Evolutionary conservation across 306 rosid genomes (phyloP).

Genomic region (Vicia faba): DNA sequence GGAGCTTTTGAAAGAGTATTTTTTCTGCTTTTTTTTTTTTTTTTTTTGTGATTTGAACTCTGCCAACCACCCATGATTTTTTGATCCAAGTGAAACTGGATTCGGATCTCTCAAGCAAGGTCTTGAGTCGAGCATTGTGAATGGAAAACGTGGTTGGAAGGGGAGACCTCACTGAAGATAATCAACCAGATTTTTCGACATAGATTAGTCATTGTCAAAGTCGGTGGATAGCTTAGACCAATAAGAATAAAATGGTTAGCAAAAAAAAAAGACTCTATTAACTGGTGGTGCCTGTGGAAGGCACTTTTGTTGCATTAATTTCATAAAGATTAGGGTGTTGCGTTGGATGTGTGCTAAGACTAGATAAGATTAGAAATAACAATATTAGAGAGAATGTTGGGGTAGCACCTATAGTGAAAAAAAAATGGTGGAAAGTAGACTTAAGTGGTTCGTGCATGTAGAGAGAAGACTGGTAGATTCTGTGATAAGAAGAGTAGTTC

Average conservation of each 20-base stretch:
- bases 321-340: too few species aligned
- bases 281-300: constrained; percentile 10
- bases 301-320: background rate
- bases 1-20: too few species aligned
- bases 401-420: too few species aligned
- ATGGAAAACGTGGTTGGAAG: background rate
- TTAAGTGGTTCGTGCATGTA: too few species aligned
- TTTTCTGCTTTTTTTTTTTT: constrained; percentile 5
- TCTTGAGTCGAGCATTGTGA: background rate
- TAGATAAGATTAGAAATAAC: too few species aligned
- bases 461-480: too few species aligned
- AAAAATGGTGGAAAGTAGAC: too few species aligned
- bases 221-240: background rate
- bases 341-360: too few species aligned
- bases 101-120: background rate
- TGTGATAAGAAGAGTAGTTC: too few species aligned
- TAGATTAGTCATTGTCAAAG: background rate
- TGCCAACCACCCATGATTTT: background rate
- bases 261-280: background rate
- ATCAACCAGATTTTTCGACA: background rate
- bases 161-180: background rate
- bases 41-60: constrained; percentile 16
- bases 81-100: background rate
- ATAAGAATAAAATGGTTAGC: background rate
- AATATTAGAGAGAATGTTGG: too few species aligned